These are phyloP conservation scores for Leptographium procerum DNA, from an alignment of 2,329 filamentous ascomycete species.

Conservation along the genomic window DNA sequence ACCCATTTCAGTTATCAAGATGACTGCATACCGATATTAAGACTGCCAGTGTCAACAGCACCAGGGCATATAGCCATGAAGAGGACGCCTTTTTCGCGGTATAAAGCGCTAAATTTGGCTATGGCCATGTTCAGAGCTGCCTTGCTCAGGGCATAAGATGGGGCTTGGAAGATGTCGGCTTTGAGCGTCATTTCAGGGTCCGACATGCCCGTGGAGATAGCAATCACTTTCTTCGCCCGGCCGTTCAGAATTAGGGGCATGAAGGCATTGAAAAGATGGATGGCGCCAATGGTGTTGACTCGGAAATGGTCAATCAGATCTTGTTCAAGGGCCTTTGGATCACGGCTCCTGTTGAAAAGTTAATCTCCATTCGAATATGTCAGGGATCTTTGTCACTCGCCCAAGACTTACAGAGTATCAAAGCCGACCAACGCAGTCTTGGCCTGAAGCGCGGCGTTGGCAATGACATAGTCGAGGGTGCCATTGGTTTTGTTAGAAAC, in stretches of 20 bases:
- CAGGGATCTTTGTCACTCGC: neutral
- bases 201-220: constrained; percentile 35
- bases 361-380: neutral
- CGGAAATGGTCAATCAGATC: constrained; percentile 24
- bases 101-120: constrained; percentile 40
- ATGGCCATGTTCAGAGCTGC: constrained; percentile 39
- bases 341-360: constrained; percentile 16
- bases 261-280: constrained; percentile 42
- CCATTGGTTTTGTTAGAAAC: constrained; percentile 23
- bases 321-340: constrained; percentile 21
- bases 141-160: constrained; percentile 37
- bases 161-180: constrained; percentile 22
- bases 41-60: constrained; percentile 29
- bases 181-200: constrained; percentile 29
- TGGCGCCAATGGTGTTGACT: constrained; percentile 38
- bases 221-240: constrained; percentile 40
- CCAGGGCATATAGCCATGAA: constrained; percentile 42
- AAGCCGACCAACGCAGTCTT: constrained; percentile 8
- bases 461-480: constrained; percentile 39
- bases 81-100: constrained; percentile 36
- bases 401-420: constrained; percentile 2
- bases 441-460: constrained; percentile 31
- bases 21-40: constrained; percentile 3
- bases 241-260: constrained; percentile 40
- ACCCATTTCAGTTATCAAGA: neutral